These are phyloP conservation scores for Candida tallmaniae DNA, from an alignment of 805 yeast species.

Conservation along the genomic window DNA sequence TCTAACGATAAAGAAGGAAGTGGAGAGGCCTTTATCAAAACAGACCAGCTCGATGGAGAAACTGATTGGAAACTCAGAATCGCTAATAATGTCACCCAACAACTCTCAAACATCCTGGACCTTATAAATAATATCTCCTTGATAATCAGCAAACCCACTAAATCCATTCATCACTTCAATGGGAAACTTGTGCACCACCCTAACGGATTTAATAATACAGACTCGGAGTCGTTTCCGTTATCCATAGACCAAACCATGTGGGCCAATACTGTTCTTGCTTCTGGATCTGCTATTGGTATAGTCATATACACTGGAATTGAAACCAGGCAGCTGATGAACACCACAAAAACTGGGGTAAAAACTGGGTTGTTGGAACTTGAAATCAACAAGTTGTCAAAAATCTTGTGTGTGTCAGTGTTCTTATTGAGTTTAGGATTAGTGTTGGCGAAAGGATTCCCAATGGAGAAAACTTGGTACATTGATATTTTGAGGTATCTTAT, in stretches of 20 bases:
- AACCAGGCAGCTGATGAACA: slow-evolving; percentile 93
- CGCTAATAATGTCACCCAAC: slow-evolving; percentile 72
- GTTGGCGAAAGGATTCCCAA: slow-evolving; percentile 68
- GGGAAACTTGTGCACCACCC: slow-evolving; percentile 65
- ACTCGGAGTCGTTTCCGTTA: slow-evolving; percentile 51
- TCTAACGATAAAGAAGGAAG: slow-evolving; percentile 61
- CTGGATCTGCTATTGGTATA: slow-evolving; percentile 87
- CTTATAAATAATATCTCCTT: slow-evolving; percentile 45
- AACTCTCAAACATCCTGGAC: slow-evolving; percentile 41
- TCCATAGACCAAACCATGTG: slow-evolving; percentile 90
- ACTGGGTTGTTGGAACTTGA: slow-evolving; percentile 88
- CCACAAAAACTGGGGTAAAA: slow-evolving; percentile 81
- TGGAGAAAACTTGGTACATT: slow-evolving; percentile 70
- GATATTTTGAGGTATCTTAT: slow-evolving; percentile 88
- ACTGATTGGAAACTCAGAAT: slow-evolving; percentile 96
- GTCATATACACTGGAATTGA: slow-evolving; percentile 88
- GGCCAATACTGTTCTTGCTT: slow-evolving; percentile 97
- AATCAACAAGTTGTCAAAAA: slow-evolving; percentile 82
- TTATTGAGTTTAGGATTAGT: slow-evolving; percentile 73
- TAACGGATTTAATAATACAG: slow-evolving; percentile 11
- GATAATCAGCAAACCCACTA: slow-evolving; percentile 81
- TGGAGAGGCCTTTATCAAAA: slow-evolving; percentile 90
- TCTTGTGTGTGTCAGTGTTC: slow-evolving; percentile 83
- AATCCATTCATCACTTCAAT: slow-evolving; percentile 72
- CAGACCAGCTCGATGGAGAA: slow-evolving; percentile 98